Conservation (phyloP, 768 basidiomycete genomes). For the Lanmaoa pseudosensibilis region DNA sequence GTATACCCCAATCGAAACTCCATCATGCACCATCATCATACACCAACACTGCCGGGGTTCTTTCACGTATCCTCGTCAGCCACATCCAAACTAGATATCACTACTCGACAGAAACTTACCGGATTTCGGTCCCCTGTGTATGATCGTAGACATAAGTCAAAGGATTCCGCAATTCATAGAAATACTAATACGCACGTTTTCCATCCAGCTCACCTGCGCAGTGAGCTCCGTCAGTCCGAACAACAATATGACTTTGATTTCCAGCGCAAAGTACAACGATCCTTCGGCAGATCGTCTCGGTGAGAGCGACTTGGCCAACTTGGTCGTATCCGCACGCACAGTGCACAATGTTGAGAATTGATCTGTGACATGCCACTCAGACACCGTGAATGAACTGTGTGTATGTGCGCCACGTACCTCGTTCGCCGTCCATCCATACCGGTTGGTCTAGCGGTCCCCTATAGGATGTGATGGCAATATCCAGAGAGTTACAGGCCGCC, state of each 20-base stretch:
- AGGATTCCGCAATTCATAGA: too few relatives aligned
- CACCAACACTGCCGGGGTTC: slow-evolving; percentile 32
- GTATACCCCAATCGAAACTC: not conserved
- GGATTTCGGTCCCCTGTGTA: slow-evolving; percentile 39
- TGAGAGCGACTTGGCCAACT: slow-evolving; percentile 26
- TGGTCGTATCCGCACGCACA: slow-evolving; percentile 34
- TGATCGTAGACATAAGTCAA: not conserved
- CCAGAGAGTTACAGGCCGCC: slow-evolving; percentile 20
- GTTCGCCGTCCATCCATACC: slow-evolving; percentile 36
- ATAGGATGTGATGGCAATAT: slow-evolving; percentile 32
- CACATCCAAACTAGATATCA: not conserved
- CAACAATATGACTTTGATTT: slow-evolving; percentile 41
- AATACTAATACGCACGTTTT: slow-evolving; percentile 43
- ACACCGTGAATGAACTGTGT: not conserved
- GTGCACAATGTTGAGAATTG: slow-evolving; percentile 38
- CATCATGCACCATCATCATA: slow-evolving; percentile 24
- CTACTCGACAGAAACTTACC: slow-evolving; percentile 21
- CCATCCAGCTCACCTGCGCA: slow-evolving; percentile 52
- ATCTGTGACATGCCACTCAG: slow-evolving; percentile 18
- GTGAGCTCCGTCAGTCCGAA: slow-evolving; percentile 56
- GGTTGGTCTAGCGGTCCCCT: slow-evolving; percentile 29
- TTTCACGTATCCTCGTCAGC: slow-evolving; percentile 4
- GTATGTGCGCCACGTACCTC: slow-evolving; percentile 18
- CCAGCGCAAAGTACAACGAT: slow-evolving; percentile 26
- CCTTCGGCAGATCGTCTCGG: slow-evolving; percentile 25